Base-by-base conservation (phyloP, 805 yeast species). In the Ascoidea tarda region DNA sequence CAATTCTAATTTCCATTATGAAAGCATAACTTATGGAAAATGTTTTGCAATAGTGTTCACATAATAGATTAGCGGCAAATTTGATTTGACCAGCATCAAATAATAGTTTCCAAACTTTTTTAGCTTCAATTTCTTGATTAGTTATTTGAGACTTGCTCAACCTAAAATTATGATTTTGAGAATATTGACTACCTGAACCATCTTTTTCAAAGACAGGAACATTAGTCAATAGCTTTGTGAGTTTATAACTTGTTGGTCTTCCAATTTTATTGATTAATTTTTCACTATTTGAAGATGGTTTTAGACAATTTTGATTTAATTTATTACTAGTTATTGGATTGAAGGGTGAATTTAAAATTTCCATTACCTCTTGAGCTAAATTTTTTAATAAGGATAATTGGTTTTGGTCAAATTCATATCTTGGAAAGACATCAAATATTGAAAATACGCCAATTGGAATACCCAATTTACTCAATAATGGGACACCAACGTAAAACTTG, bases 401-500 rank as follows among this genome's bases (percentile, higher is more conserved):
- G 14, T 61, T 63, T 16, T 66, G 69, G 5, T 66, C 61, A 54
- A 77, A 66, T 5, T 63, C 66, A 1, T 57, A 52, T 54, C 74
- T 70, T 10, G 77, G 66, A 48, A 61, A 64, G 0, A 71, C 58
- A 62, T 81, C 87, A 66, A 79, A 81, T 0, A 83, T 67, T 0
- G 89, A 68, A 16, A 84, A 60, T 1, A 73, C 74, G 0, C 91
- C 91, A 52, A 84, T 71, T 0, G 69, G 69, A 12, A 69, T 68
- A 4, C 72, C 74, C 6, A 69, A 60, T 12, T 62, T 53, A 0
- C 73, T 63, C 1, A 70, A 54, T 46, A 83, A 59, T 0, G 87
- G 87, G 5, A 80, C 85, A 0, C 85, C 87, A 44, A 80, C 75
- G 62, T 83, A 85, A 59, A 82, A 82, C 53, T 66, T 70, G 51